Evolutionary conservation across 192 early-diverging fungal genomes (phyloP).

Genomic region (Backusella westeae): DNA sequence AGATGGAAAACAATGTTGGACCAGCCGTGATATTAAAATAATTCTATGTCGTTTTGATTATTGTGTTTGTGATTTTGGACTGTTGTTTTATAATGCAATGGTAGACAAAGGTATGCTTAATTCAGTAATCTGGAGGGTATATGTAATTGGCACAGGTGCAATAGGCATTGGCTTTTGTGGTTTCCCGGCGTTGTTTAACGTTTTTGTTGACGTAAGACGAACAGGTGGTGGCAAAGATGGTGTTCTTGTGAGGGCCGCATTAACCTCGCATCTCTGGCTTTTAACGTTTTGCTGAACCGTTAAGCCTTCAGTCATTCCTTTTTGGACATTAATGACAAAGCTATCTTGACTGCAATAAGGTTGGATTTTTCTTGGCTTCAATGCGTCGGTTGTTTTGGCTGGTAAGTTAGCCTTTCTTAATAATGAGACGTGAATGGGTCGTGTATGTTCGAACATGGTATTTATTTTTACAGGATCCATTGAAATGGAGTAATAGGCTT

Average conservation of each 20-base stretch:
- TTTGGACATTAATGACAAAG: conserved; percentile 23
- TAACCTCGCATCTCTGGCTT: conserved; percentile 18
- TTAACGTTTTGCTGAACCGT: conserved; percentile 15
- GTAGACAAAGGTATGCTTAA: conserved; percentile 28
- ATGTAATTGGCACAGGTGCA: conserved; percentile 17
- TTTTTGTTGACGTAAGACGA: neutral
- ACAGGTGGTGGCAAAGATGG: neutral
- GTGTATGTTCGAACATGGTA: conserved; percentile 29
- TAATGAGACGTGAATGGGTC: conserved; percentile 30
- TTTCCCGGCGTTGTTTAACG: neutral
- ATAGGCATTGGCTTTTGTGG: neutral
- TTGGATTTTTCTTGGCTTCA: neutral
- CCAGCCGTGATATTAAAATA: neutral
- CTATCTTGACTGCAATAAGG: conserved; percentile 14
- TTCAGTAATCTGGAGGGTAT: conserved; percentile 32
- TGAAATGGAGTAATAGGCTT: conserved; percentile 15
- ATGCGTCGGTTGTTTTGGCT: neutral
- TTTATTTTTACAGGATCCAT: conserved; percentile 34
- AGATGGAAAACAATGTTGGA: neutral
- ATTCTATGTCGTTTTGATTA: neutral
- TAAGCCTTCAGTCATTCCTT: conserved; percentile 21
- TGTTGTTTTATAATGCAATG: conserved; percentile 13
- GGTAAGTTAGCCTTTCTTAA: neutral
- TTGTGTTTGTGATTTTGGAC: neutral
- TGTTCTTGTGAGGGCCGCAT: conserved; percentile 23